Conservation (phyloP, 148 eudicot genomes). For the Heliamphora exappendiculata region DNA sequence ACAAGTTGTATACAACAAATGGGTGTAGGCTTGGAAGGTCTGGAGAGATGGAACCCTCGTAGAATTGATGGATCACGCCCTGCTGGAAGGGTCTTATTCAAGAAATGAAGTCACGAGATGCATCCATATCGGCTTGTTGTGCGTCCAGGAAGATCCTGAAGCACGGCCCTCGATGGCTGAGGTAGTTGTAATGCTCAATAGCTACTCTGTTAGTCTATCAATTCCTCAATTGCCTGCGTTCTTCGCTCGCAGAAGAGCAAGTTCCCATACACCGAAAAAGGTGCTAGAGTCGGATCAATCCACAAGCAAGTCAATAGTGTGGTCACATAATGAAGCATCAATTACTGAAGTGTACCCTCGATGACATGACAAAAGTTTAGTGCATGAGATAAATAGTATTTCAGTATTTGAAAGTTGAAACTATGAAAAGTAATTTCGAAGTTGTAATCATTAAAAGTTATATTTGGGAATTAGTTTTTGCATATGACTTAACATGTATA, state of each 20-base stretch:
- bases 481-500: no score
- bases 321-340: no score
- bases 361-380: no score
- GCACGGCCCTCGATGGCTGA: slow-evolving; percentile 40
- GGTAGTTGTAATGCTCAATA: slow-evolving; percentile 23
- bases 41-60: slow-evolving; percentile 19
- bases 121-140: slow-evolving; percentile 28
- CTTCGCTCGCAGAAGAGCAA: neutral
- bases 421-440: no score
- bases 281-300: no score
- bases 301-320: no score
- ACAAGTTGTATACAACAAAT: neutral
- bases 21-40: slow-evolving; percentile 28
- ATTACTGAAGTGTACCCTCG: no score
- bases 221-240: slow-evolving; percentile 23
- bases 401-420: no score
- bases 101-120: slow-evolving; percentile 31
- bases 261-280: no score
- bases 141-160: slow-evolving; percentile 30
- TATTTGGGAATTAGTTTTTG: no score
- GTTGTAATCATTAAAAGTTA: no score
- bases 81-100: slow-evolving; percentile 13
- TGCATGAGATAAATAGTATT: no score
- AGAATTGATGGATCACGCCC: slow-evolving; percentile 31
- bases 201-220: slow-evolving; percentile 17